A percentile compares a stretch with the other conserved stretches of the same genome.
These are phyloP conservation scores for Solanum pinnatisectum DNA, from an alignment of 257 asterid species.

Conservation along the genomic window DNA sequence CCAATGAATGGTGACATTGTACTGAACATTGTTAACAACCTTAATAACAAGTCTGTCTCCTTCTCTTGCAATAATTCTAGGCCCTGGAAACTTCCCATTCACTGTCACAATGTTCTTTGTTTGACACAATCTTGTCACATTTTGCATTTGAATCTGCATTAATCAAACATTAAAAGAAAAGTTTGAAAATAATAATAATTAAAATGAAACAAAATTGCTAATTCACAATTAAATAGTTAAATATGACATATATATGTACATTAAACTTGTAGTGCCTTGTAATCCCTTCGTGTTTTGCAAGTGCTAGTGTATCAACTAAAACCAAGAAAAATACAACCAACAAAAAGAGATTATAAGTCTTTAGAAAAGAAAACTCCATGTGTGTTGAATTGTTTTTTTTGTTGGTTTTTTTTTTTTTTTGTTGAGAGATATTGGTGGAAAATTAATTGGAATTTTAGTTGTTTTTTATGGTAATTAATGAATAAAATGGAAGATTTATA, in stretches of 20 bases:
- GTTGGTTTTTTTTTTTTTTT: neutral
- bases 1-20: conserved; percentile 59
- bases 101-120: conserved; percentile 54
- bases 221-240: neutral
- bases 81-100: conserved; percentile 60
- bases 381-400: neutral
- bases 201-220: neutral
- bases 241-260: conserved; percentile 4
- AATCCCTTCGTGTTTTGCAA: conserved; percentile 23
- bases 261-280: conserved; percentile 51
- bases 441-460: neutral
- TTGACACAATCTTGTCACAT: conserved; percentile 44
- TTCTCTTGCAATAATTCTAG: conserved; percentile 51
- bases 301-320: conserved; percentile 10
- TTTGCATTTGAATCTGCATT: conserved; percentile 44
- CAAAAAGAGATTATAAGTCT: neutral
- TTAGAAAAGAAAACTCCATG: conserved; percentile 19
- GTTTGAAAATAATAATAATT: neutral
- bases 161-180: neutral
- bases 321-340: conserved; percentile 9
- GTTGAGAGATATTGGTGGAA: neutral
- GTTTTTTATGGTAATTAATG: neutral
- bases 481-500: neutral
- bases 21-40: conserved; percentile 44
- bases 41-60: conserved; percentile 49